These are phyloP conservation scores for Dunaliella primolecta DNA, from an alignment of 139 green algal genomes.

Conservation along the genomic window DNA sequence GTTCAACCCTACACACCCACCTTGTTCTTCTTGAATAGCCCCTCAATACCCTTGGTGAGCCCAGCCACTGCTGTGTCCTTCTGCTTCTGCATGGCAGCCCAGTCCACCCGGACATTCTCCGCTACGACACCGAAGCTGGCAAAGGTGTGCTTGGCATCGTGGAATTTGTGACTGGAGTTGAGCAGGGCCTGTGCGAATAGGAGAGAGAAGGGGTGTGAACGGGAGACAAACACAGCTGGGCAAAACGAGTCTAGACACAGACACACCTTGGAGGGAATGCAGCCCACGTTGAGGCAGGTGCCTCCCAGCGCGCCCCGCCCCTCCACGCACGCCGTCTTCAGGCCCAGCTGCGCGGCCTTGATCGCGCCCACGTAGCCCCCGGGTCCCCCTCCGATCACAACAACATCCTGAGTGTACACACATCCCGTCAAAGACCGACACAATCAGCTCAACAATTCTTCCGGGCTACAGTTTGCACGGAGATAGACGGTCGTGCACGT, in stretches of 20 bases:
- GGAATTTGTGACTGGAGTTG: conserved; percentile 91
- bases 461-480: too few species aligned
- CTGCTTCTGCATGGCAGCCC: conserved; percentile 87
- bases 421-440: not conserved
- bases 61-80: conserved; percentile 88
- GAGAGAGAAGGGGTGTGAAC: not conserved
- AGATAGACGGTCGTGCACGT: not conserved
- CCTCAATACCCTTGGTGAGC: conserved; percentile 96
- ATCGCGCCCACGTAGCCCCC: conserved; percentile 98
- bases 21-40: conserved; percentile 99
- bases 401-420: conserved; percentile 74
- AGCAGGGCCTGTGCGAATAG: conserved; percentile 87
- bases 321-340: conserved; percentile 96
- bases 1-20: too few species aligned
- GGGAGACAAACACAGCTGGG: not conserved
- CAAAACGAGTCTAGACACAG: too few species aligned
- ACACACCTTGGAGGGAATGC: conserved; percentile 92
- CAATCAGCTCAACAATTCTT: not conserved
- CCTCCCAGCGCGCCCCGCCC: conserved; percentile 88
- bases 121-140: conserved; percentile 79
- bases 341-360: conserved; percentile 93
- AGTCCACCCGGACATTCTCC: conserved; percentile 40
- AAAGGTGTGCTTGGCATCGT: conserved; percentile 87
- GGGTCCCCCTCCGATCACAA: conserved; percentile 94
- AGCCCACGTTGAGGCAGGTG: conserved; percentile 98